Evolutionary conservation across 768 basidiomycete genomes (phyloP).

Genomic region (Daedaleopsis sinensis): DNA sequence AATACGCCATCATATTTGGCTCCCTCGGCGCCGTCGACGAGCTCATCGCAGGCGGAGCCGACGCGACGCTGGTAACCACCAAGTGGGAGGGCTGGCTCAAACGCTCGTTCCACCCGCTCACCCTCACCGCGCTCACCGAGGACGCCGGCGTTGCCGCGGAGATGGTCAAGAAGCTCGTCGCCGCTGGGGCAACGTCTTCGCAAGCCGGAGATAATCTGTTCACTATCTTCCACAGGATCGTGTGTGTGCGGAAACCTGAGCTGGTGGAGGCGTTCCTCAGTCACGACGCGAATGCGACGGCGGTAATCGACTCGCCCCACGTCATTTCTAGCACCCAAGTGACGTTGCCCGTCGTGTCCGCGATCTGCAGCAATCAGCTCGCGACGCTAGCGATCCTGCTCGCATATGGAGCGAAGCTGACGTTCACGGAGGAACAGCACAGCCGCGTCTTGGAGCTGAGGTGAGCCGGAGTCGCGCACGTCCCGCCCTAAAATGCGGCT

Average conservation of each 20-base stretch:
- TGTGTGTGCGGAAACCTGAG: conserved; percentile 24
- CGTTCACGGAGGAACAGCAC: conserved; percentile 29
- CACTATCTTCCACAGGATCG: conserved; percentile 36
- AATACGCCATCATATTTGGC: conserved; percentile 52
- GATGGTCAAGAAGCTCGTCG: conserved; percentile 33
- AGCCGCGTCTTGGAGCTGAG: conserved; percentile 25
- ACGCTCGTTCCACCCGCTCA: conserved; percentile 29
- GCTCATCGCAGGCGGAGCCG: conserved; percentile 51
- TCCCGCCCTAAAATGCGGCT: not conserved
- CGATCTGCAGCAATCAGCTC: conserved; percentile 27
- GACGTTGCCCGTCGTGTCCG: conserved; percentile 32
- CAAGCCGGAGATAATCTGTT: conserved; percentile 31
- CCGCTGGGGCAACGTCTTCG: conserved; percentile 32
- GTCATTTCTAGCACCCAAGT: conserved; percentile 5
- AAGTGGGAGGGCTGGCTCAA: not conserved
- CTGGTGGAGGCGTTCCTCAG: conserved; percentile 31
- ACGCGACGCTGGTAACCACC: conserved; percentile 27
- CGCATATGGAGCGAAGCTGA: conserved; percentile 32
- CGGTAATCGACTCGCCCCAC: conserved; percentile 31
- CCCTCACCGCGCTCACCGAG: conserved; percentile 28
- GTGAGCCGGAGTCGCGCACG: conserved; percentile 10
- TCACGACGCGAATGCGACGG: conserved; percentile 34
- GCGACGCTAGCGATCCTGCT: conserved; percentile 33
- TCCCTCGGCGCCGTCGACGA: conserved; percentile 47
- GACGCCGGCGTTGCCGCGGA: conserved; percentile 26